Percentiles rank a stretch among this genome's conserved stretches.
phyloP scores from a whole-genome alignment of 2,329 filamentous ascomycete species.

The Trichoderma lentiforme region DNA sequence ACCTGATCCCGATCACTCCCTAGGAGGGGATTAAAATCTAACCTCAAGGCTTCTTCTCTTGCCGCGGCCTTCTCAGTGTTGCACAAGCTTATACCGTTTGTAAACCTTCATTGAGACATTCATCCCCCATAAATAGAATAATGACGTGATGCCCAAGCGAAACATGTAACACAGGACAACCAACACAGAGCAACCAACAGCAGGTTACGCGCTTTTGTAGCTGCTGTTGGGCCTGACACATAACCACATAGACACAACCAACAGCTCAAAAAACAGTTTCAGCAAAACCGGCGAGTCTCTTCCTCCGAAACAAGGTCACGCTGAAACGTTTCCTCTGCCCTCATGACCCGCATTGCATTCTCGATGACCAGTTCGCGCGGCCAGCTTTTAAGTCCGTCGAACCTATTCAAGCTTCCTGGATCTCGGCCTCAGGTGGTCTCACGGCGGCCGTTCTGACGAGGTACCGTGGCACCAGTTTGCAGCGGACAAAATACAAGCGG shows the following conservation, averaged over 20 bases:
- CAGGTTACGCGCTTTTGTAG: conserved; percentile 15
- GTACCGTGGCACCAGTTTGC: background rate
- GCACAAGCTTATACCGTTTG: background rate
- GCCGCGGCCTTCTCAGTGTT: background rate
- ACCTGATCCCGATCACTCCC: background rate
- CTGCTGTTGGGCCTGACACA: conserved; percentile 4
- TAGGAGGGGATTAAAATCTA: background rate
- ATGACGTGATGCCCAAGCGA: conserved; percentile 7
- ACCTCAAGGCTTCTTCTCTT: background rate
- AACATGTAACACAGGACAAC: background rate
- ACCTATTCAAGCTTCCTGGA: background rate
- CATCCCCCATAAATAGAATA: background rate
- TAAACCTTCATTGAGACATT: background rate
- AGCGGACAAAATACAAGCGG: background rate
- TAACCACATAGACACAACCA: background rate
- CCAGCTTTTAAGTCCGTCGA: background rate
- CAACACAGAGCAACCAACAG: conserved; percentile 2
- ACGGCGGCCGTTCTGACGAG: background rate
- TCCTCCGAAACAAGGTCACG: background rate
- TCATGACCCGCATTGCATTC: background rate
- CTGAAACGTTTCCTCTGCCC: conserved; percentile 14
- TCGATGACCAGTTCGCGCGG: background rate
- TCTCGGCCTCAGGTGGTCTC: conserved; percentile 10
- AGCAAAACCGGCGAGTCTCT: background rate
- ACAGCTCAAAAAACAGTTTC: background rate